These are phyloP conservation scores for Tephrocybe rancida DNA, from an alignment of 768 basidiomycete genomes.

Conservation along the genomic window DNA sequence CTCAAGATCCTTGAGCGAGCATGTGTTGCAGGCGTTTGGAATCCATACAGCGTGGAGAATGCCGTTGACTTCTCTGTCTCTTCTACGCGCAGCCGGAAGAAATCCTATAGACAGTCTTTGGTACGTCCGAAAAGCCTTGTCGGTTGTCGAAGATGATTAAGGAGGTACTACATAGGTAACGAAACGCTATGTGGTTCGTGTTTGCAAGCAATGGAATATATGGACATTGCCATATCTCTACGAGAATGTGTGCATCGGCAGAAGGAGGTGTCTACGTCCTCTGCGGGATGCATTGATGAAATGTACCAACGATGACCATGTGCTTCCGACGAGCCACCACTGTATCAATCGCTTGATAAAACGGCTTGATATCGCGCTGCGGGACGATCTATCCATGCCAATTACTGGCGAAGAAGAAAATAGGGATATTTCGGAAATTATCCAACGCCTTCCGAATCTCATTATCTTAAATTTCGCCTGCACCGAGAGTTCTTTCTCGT, in stretches of 20 bases:
- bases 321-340: background rate
- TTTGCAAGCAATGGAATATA: slow-evolving; percentile 27
- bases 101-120: slow-evolving; percentile 20
- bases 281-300: slow-evolving; percentile 13
- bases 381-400: slow-evolving; percentile 4
- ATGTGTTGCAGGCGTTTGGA: slow-evolving; percentile 19
- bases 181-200: slow-evolving; percentile 25
- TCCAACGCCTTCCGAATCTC: slow-evolving; percentile 20
- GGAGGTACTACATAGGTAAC: slow-evolving; percentile 18
- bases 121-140: slow-evolving; percentile 17
- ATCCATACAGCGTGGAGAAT: slow-evolving; percentile 19
- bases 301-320: background rate
- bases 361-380: slow-evolving; percentile 21
- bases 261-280: slow-evolving; percentile 7
- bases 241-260: slow-evolving; percentile 22
- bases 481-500: background rate
- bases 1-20: slow-evolving; percentile 26
- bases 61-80: slow-evolving; percentile 13
- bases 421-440: slow-evolving; percentile 6
- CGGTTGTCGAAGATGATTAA: background rate
- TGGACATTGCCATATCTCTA: slow-evolving; percentile 25
- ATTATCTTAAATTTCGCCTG: slow-evolving; percentile 12
- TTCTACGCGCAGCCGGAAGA: slow-evolving; percentile 13
- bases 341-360: slow-evolving; percentile 16
- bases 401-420: background rate